These are phyloP conservation scores for Penicillium sclerotiorum DNA, from an alignment of 2,329 filamentous ascomycete species.

Conservation along the genomic window DNA sequence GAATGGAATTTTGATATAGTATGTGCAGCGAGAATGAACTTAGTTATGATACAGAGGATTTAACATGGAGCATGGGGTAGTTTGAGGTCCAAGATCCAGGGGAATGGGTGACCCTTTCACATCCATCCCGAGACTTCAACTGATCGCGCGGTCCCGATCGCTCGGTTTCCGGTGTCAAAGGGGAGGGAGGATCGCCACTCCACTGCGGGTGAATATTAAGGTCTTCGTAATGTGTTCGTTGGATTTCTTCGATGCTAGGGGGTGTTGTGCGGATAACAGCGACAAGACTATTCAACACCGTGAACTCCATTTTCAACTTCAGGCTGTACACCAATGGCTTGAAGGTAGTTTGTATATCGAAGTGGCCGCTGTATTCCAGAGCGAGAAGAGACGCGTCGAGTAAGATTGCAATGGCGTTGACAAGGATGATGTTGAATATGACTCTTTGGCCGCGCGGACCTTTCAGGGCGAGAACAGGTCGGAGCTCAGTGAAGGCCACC, in stretches of 20 bases:
- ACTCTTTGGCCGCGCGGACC: constrained; percentile 13
- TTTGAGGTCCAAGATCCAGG: constrained; percentile 5
- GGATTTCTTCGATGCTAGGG: constrained; percentile 7
- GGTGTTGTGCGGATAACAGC: constrained; percentile 17
- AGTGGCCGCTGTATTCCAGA: constrained; percentile 38
- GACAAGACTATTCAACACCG: constrained; percentile 50
- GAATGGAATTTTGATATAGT: too few species aligned
- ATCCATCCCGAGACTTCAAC: background rate
- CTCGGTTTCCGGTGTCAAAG: background rate
- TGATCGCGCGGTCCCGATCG: background rate
- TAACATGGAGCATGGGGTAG: constrained; percentile 5
- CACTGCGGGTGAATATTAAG: constrained; percentile 10
- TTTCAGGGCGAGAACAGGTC: constrained; percentile 15
- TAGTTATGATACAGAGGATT: constrained; percentile 4
- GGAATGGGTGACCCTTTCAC: background rate
- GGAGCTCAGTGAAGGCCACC: constrained; percentile 41
- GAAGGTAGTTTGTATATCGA: constrained; percentile 36
- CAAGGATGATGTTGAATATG: constrained; percentile 27
- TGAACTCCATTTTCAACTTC: constrained; percentile 53
- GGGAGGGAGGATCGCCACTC: constrained; percentile 11
- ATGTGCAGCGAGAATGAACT: too few species aligned
- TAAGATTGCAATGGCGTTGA: constrained; percentile 46
- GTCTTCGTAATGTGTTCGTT: constrained; percentile 2
- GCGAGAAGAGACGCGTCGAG: constrained; percentile 45
- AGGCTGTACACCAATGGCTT: constrained; percentile 34